Conservation (phyloP, 441 rosid species). For the Erodium trifolium region DNA sequence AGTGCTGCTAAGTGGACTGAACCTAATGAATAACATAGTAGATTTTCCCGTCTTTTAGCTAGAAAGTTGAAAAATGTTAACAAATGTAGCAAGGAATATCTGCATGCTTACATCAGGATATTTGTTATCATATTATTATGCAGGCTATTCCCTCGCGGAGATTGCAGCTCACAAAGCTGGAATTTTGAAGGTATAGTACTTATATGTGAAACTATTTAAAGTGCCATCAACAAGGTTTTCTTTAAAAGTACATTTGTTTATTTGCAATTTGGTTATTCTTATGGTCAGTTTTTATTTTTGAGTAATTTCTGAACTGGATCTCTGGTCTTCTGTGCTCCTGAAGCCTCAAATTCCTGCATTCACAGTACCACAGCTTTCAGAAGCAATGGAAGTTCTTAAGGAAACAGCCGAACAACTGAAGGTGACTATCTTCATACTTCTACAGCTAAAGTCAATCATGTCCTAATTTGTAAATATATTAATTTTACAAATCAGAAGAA, state of each 20-base stretch:
- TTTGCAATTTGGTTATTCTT: constrained; percentile 19
- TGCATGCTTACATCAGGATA: background rate
- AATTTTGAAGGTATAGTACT: constrained; percentile 62
- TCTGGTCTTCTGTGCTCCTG: constrained; percentile 46
- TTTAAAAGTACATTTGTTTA: constrained; percentile 15
- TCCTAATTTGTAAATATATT: constrained; percentile 2
- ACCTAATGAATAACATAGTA: background rate
- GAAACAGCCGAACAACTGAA: constrained; percentile 41
- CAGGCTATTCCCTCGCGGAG: constrained; percentile 62
- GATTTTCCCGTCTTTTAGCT: background rate
- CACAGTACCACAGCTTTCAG: constrained; percentile 66
- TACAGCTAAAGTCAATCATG: background rate
- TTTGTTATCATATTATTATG: constrained; percentile 14
- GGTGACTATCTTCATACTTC: constrained; percentile 30
- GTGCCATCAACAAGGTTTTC: constrained; percentile 17
- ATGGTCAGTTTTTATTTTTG: constrained; percentile 31
- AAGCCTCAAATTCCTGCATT: constrained; percentile 88
- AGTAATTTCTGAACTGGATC: constrained; percentile 41
- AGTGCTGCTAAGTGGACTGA: background rate
- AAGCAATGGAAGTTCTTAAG: constrained; percentile 75
- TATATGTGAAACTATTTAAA: constrained; percentile 18
- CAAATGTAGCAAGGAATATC: constrained; percentile 7
- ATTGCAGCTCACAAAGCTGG: constrained; percentile 90
- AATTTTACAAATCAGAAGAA: background rate
- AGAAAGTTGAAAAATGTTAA: constrained; percentile 5